phyloP scores from a whole-genome alignment of 2,329 filamentous ascomycete species.

The Hypoxylon sp. region DNA sequence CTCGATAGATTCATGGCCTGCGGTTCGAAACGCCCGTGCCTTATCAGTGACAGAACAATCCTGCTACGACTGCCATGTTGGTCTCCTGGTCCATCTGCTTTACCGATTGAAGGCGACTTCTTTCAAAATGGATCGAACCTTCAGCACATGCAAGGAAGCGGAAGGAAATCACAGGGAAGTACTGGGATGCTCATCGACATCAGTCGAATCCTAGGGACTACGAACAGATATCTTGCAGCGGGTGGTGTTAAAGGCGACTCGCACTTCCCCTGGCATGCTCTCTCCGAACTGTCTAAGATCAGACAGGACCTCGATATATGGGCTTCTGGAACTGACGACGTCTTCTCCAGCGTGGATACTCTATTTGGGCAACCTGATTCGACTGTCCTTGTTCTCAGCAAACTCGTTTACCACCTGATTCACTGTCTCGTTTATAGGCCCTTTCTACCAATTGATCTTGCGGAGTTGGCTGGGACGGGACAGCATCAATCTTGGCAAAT shows the following conservation, averaged over 20 bases:
- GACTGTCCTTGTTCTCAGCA: constrained; percentile 84
- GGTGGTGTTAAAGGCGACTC: constrained; percentile 91
- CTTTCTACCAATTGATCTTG: constrained; percentile 86
- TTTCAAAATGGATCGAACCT: constrained; percentile 85
- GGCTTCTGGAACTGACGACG: constrained; percentile 84
- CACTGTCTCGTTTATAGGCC: constrained; percentile 90
- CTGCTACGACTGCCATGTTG: constrained; percentile 82
- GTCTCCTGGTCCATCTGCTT: constrained; percentile 72
- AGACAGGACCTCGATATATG: constrained; percentile 87
- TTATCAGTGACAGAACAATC: constrained; percentile 83
- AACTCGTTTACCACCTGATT: constrained; percentile 87
- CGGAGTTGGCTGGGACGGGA: constrained; percentile 82
- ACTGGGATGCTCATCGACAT: constrained; percentile 89
- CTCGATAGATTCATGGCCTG: constrained; percentile 87
- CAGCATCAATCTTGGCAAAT: constrained; percentile 96
- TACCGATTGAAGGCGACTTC: constrained; percentile 81
- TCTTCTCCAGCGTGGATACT: constrained; percentile 81
- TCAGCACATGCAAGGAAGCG: constrained; percentile 77
- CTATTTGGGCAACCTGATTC: constrained; percentile 85
- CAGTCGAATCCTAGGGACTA: constrained; percentile 83
- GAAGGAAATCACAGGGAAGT: constrained; percentile 80
- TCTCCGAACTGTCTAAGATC: constrained; percentile 89
- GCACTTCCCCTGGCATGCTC: constrained; percentile 90
- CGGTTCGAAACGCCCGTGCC: constrained; percentile 84
- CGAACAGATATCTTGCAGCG: constrained; percentile 85